Base-by-base conservation (phyloP, 495 filamentous ascomycete species). In the Baudoinia panamericana region DNA sequence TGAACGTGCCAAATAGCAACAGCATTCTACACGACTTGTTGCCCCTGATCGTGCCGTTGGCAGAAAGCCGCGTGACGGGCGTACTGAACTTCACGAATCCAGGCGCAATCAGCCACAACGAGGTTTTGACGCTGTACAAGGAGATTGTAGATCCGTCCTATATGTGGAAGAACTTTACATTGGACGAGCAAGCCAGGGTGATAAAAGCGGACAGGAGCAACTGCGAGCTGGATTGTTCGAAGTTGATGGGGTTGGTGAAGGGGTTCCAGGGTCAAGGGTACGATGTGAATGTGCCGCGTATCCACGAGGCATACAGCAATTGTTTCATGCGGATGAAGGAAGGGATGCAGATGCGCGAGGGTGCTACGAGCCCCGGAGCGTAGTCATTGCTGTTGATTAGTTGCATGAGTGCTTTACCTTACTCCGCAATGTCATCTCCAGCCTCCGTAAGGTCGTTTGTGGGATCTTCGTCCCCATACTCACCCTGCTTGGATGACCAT, bases 21-120 rank as follows among this genome's bases (percentile, higher is more conserved):
- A 75, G 72, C 39, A 75, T 79, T 43, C 61, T 79, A 23, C 61
- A 67, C 21, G 75, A 79, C 53, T 69, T 79, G 28, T 60, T 79
- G 34, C 75, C 75, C 29, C 69, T 68, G 21, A 68, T 72, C 11
- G 62, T 77, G 44, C 54, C 75, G 36, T 55, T 79, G 38, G 71
- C 75, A 20, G 71, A 76, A 54, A 64, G 75, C 54, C 62, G 60
- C 17, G 75, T 77, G 32, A 65, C 63, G 25, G 75, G 75, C n/a
- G 61, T 78, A 51, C 75, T 75, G 58, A 78, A 79, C 61, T 71
- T 77, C 60, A 79, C 75, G 31, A 79, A 79, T 57, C 75, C 75
- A 9, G 75, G 75, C 17, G 71, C 72, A 38, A 78, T 78, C 48
- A 73, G 70, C 22, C 75, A 79, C 57, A 79, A 80, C 56, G 75